phyloP scores from a whole-genome alignment of 1,284 basidiomycete species.

The Volvariella surrecta region DNA sequence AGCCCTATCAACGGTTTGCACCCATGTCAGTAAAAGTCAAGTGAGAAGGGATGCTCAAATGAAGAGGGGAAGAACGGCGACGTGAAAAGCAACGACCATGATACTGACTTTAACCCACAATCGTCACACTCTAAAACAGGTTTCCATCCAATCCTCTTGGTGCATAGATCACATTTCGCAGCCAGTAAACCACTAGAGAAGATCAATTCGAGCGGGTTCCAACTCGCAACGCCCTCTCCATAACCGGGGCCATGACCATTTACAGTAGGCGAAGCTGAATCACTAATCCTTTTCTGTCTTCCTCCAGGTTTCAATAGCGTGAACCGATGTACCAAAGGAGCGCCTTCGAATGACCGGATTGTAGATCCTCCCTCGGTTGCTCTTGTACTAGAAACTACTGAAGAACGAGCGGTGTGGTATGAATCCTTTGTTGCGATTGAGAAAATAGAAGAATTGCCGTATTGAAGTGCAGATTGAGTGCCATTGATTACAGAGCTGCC shows the following conservation, averaged over 20 bases:
- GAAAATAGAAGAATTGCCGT: slow-evolving; percentile 37
- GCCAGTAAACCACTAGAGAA: slow-evolving; percentile 61
- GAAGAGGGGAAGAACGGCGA: slow-evolving; percentile 3
- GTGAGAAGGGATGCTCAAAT: neutral
- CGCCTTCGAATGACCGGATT: slow-evolving; percentile 36
- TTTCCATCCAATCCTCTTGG: slow-evolving; percentile 78
- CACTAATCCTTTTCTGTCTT: slow-evolving; percentile 37
- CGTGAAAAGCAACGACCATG: slow-evolving; percentile 1
- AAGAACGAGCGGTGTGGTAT: slow-evolving; percentile 54
- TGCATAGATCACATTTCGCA: slow-evolving; percentile 76
- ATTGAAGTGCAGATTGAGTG: neutral
- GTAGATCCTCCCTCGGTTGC: slow-evolving; percentile 71
- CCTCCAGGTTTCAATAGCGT: slow-evolving; percentile 73
- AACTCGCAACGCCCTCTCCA: slow-evolving; percentile 31
- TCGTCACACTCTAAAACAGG: slow-evolving; percentile 85
- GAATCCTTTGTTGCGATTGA: slow-evolving; percentile 58
- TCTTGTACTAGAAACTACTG: slow-evolving; percentile 46
- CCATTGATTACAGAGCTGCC: slow-evolving; percentile 5
- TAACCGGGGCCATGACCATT: slow-evolving; percentile 13
- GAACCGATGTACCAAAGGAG: slow-evolving; percentile 71
- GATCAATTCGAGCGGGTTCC: slow-evolving; percentile 74
- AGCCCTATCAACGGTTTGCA: slow-evolving; percentile 32
- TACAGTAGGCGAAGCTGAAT: slow-evolving; percentile 21
- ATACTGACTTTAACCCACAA: slow-evolving; percentile 64
- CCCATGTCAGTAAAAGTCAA: no score